Base-by-base conservation (phyloP, 1,284 basidiomycete species). In the Cryptococcus sp. region DNA sequence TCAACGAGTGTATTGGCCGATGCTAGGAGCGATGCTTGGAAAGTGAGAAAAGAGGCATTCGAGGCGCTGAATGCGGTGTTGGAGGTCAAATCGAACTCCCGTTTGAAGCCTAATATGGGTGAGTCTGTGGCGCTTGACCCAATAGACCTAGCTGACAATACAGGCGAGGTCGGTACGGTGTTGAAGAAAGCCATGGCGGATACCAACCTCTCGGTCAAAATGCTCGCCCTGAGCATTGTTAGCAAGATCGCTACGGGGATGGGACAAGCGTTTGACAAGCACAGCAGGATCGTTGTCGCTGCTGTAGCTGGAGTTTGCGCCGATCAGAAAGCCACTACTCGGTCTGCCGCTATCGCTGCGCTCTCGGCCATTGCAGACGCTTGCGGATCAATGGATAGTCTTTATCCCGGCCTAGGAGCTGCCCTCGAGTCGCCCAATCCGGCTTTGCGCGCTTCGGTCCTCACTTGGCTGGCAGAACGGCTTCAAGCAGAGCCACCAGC, bases 241-340 rank as follows among this genome's bases (percentile, higher is more conserved):
- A 79, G 84, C 35, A 86, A 89, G 41, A 85, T 98, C 53, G 91
- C 95, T 2, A 82, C 79, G 0, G 93, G 89, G 1, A 97, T 98
- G 90, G 91, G 91, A 43, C 90, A 86, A 65, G 82, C 87, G 0
- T 98, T 99, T 66, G 94, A 98, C 60, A 93, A 88, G 66, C 81
- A 94, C 59, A 80, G 81, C 4, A 83, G 84, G 23, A 76, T 88
- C 41, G 86, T 93, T 58, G 81, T 83, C 10, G 73, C 83, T 0
- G 82, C 93, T 0, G 79, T 97, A 9, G 82, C 85, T 2, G 85
- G 85, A 22, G 89, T 93, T 5, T 79, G 97, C 5, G 82, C 93
- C 6, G 95, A 99, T 67, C 90, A 94, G 68, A 98, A 98, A 72
- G 84, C 86, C 2, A 84, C 84, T 5, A 85, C 92, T 32, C 84